Evolutionary conservation across 371 early-diverging fungal species (phyloP).

Genomic region (Rhizomucor pusillus): DNA sequence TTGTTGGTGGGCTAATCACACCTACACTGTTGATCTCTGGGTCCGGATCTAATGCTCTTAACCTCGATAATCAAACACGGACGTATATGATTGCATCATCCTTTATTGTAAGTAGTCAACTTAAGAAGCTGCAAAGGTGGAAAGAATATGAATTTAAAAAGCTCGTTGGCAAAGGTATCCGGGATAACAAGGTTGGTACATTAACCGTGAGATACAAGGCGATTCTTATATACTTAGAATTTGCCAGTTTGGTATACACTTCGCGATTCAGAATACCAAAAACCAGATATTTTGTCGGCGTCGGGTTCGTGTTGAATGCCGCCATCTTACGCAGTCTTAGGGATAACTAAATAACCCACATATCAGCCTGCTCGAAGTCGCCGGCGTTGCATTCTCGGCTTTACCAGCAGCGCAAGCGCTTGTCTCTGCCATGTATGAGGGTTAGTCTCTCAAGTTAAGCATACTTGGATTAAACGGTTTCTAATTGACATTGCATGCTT

Average conservation of each 20-base stretch:
- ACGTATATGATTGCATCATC: slow-evolving; percentile 43
- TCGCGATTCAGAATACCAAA: slow-evolving; percentile 38
- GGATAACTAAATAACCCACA: background rate
- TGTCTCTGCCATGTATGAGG: slow-evolving; percentile 29
- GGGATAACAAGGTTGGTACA: too few relatives aligned
- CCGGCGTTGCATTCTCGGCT: slow-evolving; percentile 21
- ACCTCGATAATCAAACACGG: slow-evolving; percentile 34
- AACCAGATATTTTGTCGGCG: slow-evolving; percentile 38
- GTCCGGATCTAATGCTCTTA: slow-evolving; percentile 32
- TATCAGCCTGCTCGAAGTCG: slow-evolving; percentile 20
- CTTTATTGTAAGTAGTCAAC: slow-evolving; percentile 27
- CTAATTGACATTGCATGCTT: too few relatives aligned
- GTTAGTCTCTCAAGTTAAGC: too few relatives aligned
- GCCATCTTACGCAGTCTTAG: background rate
- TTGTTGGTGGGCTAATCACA: slow-evolving; percentile 42
- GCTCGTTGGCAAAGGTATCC: too few relatives aligned
- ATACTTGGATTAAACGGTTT: too few relatives aligned
- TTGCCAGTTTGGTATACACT: slow-evolving; percentile 32
- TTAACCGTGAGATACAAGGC: background rate
- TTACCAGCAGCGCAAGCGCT: slow-evolving; percentile 18
- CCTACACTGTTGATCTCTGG: slow-evolving; percentile 42
- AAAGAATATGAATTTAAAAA: background rate
- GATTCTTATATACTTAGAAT: background rate
- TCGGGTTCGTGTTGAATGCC: slow-evolving; percentile 9
- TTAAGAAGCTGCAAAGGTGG: slow-evolving; percentile 3